Percentiles rank a stretch among this genome's conserved stretches.
phyloP scores from a whole-genome alignment of 2,329 filamentous ascomycete species.

The Trichophyton schoenleinii region DNA sequence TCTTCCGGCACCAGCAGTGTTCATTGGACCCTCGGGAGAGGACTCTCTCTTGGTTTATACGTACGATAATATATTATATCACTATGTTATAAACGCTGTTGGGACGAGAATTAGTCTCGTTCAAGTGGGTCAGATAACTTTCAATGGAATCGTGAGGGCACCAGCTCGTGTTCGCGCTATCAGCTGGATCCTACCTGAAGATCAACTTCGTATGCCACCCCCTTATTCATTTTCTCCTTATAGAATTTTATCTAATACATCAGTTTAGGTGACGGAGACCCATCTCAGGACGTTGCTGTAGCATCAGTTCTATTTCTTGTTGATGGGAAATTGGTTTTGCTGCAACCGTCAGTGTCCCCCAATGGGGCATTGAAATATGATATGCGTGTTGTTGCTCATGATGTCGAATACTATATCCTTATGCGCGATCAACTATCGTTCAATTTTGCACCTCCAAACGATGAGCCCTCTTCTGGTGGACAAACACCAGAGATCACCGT shows the following conservation, averaged over 20 bases:
- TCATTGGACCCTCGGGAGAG: conserved; percentile 77
- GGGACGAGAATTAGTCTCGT: conserved; percentile 62
- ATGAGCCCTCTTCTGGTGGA: conserved; percentile 39
- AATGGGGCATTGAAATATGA: conserved; percentile 87
- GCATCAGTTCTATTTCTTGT: conserved; percentile 94
- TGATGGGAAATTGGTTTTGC: conserved; percentile 84
- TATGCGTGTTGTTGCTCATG: conserved; percentile 92
- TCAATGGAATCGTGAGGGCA: conserved; percentile 89
- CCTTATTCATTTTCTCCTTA: conserved; percentile 6
- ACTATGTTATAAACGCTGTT: conserved; percentile 72
- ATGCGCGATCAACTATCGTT: conserved; percentile 67
- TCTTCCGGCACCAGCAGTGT: conserved; percentile 73
- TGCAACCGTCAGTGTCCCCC: conserved; percentile 75
- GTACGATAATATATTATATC: conserved; percentile 88
- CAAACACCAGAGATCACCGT: conserved; percentile 28
- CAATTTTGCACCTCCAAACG: conserved; percentile 36
- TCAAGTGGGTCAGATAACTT: conserved; percentile 94
- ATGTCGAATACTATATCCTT: conserved; percentile 87
- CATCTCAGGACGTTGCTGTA: conserved; percentile 85
- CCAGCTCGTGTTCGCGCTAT: conserved; percentile 83
- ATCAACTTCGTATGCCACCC: conserved; percentile 55
- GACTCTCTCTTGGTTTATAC: conserved; percentile 95
- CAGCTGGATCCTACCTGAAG: conserved; percentile 90
- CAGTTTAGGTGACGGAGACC: conserved; percentile 61
- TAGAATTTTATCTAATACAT: neutral